Evolutionary conservation across 2,329 filamentous ascomycete genomes (phyloP).

Genomic region (Coniochaeta pulveracea): DNA sequence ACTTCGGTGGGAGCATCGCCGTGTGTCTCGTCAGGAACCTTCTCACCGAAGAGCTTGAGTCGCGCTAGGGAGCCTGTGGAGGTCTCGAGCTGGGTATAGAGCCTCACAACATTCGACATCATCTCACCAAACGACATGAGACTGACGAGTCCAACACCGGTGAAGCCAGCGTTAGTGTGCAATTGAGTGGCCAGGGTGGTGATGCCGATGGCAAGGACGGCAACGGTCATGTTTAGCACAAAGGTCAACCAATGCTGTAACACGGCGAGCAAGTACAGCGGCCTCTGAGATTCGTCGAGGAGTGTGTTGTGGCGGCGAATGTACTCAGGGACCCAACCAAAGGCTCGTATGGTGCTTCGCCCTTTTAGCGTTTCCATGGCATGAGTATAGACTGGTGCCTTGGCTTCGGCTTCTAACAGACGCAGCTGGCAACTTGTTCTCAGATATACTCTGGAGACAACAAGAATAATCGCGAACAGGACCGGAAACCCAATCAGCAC

Average conservation of each 20-base stretch:
- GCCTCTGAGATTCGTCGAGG: constrained; percentile 39
- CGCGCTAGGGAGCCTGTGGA: constrained; percentile 20
- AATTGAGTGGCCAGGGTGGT: constrained; percentile 33
- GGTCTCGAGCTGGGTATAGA: constrained; percentile 16
- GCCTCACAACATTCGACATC: constrained; percentile 14
- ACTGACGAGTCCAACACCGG: constrained; percentile 22
- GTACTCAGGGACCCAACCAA: constrained; percentile 34
- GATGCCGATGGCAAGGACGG: constrained; percentile 30
- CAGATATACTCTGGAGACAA: constrained; percentile 43
- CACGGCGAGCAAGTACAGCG: constrained; percentile 41
- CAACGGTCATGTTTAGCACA: constrained; percentile 33
- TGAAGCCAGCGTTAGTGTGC: constrained; percentile 18
- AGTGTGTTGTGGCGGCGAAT: constrained; percentile 30
- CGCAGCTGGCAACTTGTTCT: constrained; percentile 46
- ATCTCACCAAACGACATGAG: constrained; percentile 19
- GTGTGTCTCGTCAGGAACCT: constrained; percentile 7
- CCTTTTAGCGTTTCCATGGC: constrained; percentile 43
- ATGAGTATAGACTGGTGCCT: constrained; percentile 40
- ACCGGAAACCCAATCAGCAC: constrained; percentile 31
- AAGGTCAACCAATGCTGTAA: constrained; percentile 45
- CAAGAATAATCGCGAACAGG: constrained; percentile 30
- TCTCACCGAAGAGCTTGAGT: constrained; percentile 14
- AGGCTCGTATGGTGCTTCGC: constrained; percentile 40
- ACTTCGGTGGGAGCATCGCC: constrained; percentile 12
- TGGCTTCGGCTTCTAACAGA: constrained; percentile 46